Conservation (phyloP, 352 stramenopile genomes). For the Phytopythium vexans region DNA sequence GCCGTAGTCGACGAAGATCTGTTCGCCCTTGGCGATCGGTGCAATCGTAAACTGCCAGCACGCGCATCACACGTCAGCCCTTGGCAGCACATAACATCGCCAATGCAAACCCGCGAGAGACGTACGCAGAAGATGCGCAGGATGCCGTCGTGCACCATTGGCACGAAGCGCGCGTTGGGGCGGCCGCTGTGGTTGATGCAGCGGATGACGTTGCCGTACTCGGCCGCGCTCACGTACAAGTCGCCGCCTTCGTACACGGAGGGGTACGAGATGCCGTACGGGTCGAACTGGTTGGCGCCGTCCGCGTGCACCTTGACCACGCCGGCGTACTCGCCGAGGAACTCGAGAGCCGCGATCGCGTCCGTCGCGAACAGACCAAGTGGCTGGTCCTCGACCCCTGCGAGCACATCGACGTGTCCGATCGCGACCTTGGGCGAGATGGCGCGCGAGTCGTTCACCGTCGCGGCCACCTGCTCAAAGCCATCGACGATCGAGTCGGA, state of each 20-base stretch:
- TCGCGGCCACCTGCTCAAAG: slow-evolving; percentile 36
- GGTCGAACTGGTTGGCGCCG: slow-evolving; percentile 39
- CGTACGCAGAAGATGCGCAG: slow-evolving; percentile 77
- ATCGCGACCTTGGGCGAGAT: slow-evolving; percentile 51
- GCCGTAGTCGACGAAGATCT: slow-evolving; percentile 80
- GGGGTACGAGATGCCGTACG: slow-evolving; percentile 71
- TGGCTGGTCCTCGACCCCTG: slow-evolving; percentile 38
- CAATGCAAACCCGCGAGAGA: slow-evolving; percentile 6
- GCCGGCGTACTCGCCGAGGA: slow-evolving; percentile 69
- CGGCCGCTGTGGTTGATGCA: slow-evolving; percentile 74
- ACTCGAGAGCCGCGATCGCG: slow-evolving; percentile 33
- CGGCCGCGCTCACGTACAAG: slow-evolving; percentile 60
- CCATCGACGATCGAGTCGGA: slow-evolving; percentile 45
- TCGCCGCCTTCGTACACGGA: slow-evolving; percentile 63
- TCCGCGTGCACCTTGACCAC: slow-evolving; percentile 51
- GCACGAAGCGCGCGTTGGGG: slow-evolving; percentile 60
- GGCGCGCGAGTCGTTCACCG: slow-evolving; percentile 14
- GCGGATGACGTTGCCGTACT: slow-evolving; percentile 75
- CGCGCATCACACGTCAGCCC: slow-evolving; percentile 3
- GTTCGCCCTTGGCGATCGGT: slow-evolving; percentile 37
- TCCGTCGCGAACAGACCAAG: slow-evolving; percentile 64
- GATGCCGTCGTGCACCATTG: slow-evolving; percentile 61
- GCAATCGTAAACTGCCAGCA: slow-evolving; percentile 50
- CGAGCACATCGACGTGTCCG: slow-evolving; percentile 48
- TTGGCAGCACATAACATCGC: not conserved